Percentiles rank a stretch among this genome's conserved stretches.
These are phyloP conservation scores for Ustilago lituana DNA, from an alignment of 1,284 basidiomycete species.

Conservation along the genomic window DNA sequence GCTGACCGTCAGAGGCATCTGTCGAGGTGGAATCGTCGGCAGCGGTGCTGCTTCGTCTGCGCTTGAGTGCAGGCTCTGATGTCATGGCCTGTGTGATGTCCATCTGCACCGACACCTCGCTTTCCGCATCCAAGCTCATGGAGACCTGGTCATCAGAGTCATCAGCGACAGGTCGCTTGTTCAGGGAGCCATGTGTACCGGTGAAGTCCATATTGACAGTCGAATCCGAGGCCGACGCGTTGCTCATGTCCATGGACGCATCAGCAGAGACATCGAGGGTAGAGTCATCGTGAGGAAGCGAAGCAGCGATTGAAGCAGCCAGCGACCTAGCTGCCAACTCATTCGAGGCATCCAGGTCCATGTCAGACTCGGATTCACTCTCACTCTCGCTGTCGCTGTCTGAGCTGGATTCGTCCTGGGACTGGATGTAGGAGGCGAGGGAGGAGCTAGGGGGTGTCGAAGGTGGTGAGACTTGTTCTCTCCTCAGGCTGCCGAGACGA, in stretches of 20 bases:
- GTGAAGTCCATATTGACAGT: slow-evolving; percentile 47
- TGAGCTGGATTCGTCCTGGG: slow-evolving; percentile 31
- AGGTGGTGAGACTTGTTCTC: slow-evolving; percentile 37
- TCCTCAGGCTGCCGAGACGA: slow-evolving; percentile 38
- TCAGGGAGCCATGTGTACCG: slow-evolving; percentile 36
- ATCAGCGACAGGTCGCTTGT: slow-evolving; percentile 34
- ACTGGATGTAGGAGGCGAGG: slow-evolving; percentile 34
- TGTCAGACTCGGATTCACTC: slow-evolving; percentile 41
- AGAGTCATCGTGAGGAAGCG: slow-evolving; percentile 42
- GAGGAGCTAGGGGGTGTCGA: slow-evolving; percentile 44
- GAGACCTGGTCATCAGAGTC: slow-evolving; percentile 21
- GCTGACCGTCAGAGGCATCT: too few species aligned
- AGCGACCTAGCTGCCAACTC: slow-evolving; percentile 36
- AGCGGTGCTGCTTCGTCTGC: slow-evolving; percentile 34
- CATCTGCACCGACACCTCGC: slow-evolving; percentile 36
- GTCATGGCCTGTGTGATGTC: slow-evolving; percentile 37
- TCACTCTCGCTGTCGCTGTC: slow-evolving; percentile 45
- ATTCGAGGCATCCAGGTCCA: slow-evolving; percentile 40
- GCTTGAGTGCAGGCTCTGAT: slow-evolving; percentile 32
- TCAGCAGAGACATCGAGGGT: slow-evolving; percentile 32
- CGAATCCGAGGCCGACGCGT: slow-evolving; percentile 21
- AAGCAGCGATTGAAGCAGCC: slow-evolving; percentile 44
- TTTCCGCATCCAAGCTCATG: slow-evolving; percentile 17
- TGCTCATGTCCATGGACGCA: slow-evolving; percentile 13
- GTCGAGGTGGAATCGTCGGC: slow-evolving; percentile 25